A percentile compares a stretch with the other conserved stretches of the same genome.
Evolutionary conservation across 202 grass and related monocot species (phyloP).

Genomic region (Carex sylvatica): DNA sequence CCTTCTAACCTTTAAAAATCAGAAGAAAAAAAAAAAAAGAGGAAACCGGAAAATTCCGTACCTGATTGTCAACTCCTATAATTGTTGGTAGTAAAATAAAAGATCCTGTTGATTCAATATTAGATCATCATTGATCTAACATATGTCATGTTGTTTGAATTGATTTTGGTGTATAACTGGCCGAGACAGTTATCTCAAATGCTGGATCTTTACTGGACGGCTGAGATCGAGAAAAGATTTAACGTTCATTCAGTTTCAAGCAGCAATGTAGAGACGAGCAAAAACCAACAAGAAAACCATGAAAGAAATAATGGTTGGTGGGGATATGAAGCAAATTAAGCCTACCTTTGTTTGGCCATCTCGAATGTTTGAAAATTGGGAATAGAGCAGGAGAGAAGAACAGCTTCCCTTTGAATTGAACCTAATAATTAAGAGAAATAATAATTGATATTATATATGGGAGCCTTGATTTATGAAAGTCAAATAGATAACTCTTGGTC

Average conservation of each 20-base stretch:
- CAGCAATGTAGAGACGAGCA: background rate
- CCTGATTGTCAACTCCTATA: background rate
- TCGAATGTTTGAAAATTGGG: background rate
- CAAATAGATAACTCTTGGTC: background rate
- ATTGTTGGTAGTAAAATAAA: background rate
- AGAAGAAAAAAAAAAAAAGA: background rate
- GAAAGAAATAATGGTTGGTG: background rate
- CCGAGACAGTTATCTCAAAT: background rate
- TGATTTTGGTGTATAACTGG: background rate
- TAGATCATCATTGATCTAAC: background rate
- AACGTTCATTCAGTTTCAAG: background rate
- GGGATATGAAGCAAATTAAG: background rate
- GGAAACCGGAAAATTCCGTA: background rate
- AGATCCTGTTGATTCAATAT: background rate
- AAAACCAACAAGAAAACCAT: background rate
- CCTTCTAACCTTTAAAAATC: slow-evolving; percentile 49
- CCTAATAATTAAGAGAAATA: background rate
- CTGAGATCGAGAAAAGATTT: background rate
- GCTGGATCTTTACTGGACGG: background rate
- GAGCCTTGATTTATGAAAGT: slow-evolving; percentile 3
- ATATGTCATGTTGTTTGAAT: background rate
- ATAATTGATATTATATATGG: background rate
- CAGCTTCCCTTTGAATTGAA: background rate
- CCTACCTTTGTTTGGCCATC: background rate
- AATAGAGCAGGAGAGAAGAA: background rate